phyloP scores from a whole-genome alignment of 23 red algal species.

The Agarophyton chilense region DNA sequence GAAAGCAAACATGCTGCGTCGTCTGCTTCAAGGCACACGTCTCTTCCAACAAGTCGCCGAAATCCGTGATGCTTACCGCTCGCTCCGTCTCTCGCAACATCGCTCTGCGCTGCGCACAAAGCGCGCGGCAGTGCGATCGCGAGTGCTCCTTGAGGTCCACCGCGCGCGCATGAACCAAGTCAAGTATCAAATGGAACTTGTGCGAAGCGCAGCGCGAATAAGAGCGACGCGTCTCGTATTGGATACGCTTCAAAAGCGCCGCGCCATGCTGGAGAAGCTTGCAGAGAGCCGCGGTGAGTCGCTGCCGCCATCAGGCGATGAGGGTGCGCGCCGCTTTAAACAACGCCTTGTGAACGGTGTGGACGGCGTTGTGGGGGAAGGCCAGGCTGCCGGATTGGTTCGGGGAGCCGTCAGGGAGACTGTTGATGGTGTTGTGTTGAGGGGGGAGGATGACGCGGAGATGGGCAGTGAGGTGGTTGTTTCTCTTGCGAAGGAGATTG shows the following conservation, averaged over 20 bases:
- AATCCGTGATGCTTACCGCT: not conserved
- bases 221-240: not conserved
- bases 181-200: not conserved
- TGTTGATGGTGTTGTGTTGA: not conserved
- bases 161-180: not conserved
- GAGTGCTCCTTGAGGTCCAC: slow-evolving; percentile 5
- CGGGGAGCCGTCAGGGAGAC: not conserved
- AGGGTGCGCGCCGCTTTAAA: slow-evolving; percentile 2
- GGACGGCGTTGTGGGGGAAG: not conserved
- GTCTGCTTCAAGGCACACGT: not conserved
- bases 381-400: not conserved
- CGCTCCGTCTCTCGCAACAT: not conserved
- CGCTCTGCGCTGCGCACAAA: not conserved
- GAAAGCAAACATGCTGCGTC: not conserved
- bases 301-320: not conserved
- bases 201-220: not conserved
- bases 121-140: slow-evolving; percentile 19
- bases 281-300: slow-evolving; percentile 3
- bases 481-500: slow-evolving; percentile 4
- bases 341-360: not conserved
- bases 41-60: slow-evolving; percentile 4
- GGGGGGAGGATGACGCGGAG: not conserved
- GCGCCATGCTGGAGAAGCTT: not conserved
- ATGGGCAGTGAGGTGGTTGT: slow-evolving; percentile 16
- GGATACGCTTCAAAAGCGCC: not conserved